These are phyloP conservation scores for Xylariales sp. DNA, from an alignment of 2,329 filamentous ascomycete genomes.

Conservation along the genomic window DNA sequence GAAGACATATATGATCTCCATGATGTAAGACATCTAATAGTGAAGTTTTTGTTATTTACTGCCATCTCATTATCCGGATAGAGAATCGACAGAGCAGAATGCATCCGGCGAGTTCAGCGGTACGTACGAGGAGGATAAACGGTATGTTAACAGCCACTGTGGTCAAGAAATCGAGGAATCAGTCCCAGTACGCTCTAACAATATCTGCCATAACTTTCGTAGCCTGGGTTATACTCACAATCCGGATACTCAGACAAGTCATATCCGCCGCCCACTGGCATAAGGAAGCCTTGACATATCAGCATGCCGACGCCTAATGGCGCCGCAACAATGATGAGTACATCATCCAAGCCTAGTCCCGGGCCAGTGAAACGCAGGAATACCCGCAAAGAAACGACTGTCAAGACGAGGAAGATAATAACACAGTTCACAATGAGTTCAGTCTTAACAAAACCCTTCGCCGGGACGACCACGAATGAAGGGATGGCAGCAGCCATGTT, in stretches of 20 bases:
- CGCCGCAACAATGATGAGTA: constrained; percentile 22
- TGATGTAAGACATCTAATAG: constrained; percentile 12
- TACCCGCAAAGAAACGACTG: constrained; percentile 21
- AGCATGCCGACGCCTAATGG: constrained; percentile 13
- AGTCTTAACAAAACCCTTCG: constrained; percentile 17
- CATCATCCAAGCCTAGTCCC: constrained; percentile 28
- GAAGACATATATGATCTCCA: constrained; percentile 15
- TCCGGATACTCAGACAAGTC: constrained; percentile 10
- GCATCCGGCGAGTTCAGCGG: too few species aligned
- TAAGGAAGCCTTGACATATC: constrained; percentile 12
- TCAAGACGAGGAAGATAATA: constrained; percentile 23
- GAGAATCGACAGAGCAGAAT: too few species aligned
- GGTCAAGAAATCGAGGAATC: too few species aligned
- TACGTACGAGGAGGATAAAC: constrained; percentile 14
- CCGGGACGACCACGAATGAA: neutral
- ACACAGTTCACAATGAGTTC: constrained; percentile 25
- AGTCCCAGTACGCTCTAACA: neutral
- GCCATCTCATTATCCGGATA: too few species aligned
- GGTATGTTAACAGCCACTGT: constrained; percentile 12
- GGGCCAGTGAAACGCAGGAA: constrained; percentile 23
- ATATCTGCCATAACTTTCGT: too few species aligned
- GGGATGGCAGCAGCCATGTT: neutral
- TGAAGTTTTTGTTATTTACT: constrained; percentile 1
- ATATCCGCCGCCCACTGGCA: constrained; percentile 13
- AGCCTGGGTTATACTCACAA: constrained; percentile 4